These are phyloP conservation scores for Chaetomium tenue DNA, from an alignment of 495 filamentous ascomycete species.

Conservation along the genomic window DNA sequence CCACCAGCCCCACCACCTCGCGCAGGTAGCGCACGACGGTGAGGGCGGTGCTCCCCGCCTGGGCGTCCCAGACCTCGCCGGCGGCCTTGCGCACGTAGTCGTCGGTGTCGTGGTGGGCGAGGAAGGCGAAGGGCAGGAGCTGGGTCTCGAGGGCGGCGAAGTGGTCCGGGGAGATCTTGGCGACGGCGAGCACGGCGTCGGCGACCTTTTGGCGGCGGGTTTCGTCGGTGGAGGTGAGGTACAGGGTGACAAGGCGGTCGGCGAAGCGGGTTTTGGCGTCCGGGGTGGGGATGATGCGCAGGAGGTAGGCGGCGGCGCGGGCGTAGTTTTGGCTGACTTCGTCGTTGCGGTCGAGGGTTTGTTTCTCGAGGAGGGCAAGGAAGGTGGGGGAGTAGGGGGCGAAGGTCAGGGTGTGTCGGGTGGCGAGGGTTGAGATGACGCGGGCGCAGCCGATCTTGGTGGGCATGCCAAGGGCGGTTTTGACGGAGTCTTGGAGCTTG, in stretches of 20 bases:
- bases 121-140: constrained; percentile 81
- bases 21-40: constrained; percentile 77
- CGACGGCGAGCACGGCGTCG: constrained; percentile 73
- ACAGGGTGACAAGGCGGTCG: constrained; percentile 64
- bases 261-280: constrained; percentile 66
- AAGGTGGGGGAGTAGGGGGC: constrained; percentile 74
- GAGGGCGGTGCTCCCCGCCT: constrained; percentile 76
- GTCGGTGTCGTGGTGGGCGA: constrained; percentile 80
- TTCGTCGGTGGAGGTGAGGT: constrained; percentile 77
- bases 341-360: constrained; percentile 84
- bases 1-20: constrained; percentile 72
- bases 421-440: constrained; percentile 82
- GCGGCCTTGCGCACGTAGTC: constrained; percentile 73
- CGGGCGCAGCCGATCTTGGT: constrained; percentile 88
- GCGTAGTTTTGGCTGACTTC: constrained; percentile 86
- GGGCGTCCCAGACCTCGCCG: constrained; percentile 81
- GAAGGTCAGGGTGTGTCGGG: constrained; percentile 70
- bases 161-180: constrained; percentile 84
- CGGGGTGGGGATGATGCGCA: constrained; percentile 65
- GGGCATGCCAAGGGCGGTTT: constrained; percentile 81
- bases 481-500: constrained; percentile 71
- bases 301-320: constrained; percentile 77
- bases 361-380: constrained; percentile 70
- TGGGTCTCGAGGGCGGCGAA: constrained; percentile 73
- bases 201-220: constrained; percentile 68